Conservation (phyloP, 768 basidiomycete species). For the Daedaleopsis nitida region DNA sequence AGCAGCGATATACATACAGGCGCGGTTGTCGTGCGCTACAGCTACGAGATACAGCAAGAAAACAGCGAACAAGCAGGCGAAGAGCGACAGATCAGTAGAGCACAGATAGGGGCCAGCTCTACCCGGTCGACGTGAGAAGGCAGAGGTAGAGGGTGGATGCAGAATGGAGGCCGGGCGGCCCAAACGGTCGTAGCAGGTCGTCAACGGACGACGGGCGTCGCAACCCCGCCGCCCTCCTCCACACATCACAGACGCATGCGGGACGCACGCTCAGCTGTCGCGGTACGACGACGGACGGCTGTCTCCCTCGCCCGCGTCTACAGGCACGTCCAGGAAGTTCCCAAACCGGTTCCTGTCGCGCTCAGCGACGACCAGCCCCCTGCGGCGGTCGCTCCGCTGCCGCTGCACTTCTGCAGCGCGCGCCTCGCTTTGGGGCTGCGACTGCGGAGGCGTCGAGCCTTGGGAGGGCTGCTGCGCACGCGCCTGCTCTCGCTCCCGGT, state of each 20-base stretch:
- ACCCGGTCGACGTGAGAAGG: not conserved
- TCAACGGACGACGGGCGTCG: not conserved
- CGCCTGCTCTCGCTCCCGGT: not conserved
- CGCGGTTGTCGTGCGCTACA: not conserved
- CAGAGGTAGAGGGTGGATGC: not conserved
- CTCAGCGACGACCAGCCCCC: not conserved
- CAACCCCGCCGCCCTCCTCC: too few species aligned
- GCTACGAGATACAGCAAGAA: not conserved
- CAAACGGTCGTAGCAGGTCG: not conserved
- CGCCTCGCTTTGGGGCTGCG: not conserved
- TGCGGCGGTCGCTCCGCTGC: not conserved
- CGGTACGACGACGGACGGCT: slow-evolving; percentile 10
- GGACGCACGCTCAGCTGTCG: slow-evolving; percentile 1
- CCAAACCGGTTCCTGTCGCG: slow-evolving; percentile 8
- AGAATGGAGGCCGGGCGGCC: not conserved
- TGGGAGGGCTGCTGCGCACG: not conserved
- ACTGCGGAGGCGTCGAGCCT: not conserved
- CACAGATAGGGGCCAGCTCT: not conserved
- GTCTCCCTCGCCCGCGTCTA: slow-evolving; percentile 8
- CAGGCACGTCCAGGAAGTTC: slow-evolving; percentile 14
- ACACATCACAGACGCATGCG: not conserved
- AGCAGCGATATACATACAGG: not conserved
- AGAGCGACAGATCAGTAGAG: not conserved
- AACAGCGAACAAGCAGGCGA: not conserved
- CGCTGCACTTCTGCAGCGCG: not conserved